These are phyloP conservation scores for Verticillium isaacii DNA, from an alignment of 2,329 filamentous ascomycete genomes.

Conservation along the genomic window DNA sequence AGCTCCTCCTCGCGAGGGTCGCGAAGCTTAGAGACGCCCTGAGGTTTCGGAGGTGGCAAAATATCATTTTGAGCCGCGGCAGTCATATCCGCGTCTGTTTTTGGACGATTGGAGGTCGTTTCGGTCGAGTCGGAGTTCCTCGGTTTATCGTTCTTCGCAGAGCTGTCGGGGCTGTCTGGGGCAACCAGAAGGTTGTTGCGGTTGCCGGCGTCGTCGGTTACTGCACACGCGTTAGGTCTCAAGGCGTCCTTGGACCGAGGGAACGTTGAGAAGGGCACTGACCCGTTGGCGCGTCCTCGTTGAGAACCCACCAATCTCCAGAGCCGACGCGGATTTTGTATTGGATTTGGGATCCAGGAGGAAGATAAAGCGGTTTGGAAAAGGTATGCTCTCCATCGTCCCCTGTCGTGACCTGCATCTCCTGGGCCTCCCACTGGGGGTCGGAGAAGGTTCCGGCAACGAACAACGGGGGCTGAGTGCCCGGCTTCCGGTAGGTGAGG, in stretches of 20 bases:
- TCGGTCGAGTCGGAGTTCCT: not conserved
- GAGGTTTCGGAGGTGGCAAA: not conserved
- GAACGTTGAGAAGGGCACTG: slow-evolving; percentile 10
- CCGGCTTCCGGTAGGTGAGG: slow-evolving; percentile 57
- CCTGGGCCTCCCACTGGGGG: slow-evolving; percentile 60
- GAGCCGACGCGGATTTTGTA: slow-evolving; percentile 70
- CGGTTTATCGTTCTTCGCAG: slow-evolving; percentile 5
- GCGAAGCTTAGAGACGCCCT: slow-evolving; percentile 2
- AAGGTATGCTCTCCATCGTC: slow-evolving; percentile 54
- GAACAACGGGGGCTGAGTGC: slow-evolving; percentile 62
- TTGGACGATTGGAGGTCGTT: not conserved
- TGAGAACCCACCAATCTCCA: slow-evolving; percentile 66
- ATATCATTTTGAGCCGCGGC: not conserved
- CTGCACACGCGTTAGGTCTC: slow-evolving; percentile 13
- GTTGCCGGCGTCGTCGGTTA: slow-evolving; percentile 40
- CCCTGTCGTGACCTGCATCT: slow-evolving; percentile 55
- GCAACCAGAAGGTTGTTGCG: slow-evolving; percentile 32
- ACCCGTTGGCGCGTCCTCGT: slow-evolving; percentile 59
- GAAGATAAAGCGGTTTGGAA: slow-evolving; percentile 47
- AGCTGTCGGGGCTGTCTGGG: not conserved
- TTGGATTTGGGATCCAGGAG: slow-evolving; percentile 57
- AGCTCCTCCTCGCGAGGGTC: slow-evolving; percentile 25
- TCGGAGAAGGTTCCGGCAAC: slow-evolving; percentile 65
- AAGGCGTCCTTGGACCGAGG: not conserved
- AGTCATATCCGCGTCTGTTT: slow-evolving; percentile 2